Conservation (phyloP, 2,329 filamentous ascomycete species). For the Clarireedia sp. region DNA sequence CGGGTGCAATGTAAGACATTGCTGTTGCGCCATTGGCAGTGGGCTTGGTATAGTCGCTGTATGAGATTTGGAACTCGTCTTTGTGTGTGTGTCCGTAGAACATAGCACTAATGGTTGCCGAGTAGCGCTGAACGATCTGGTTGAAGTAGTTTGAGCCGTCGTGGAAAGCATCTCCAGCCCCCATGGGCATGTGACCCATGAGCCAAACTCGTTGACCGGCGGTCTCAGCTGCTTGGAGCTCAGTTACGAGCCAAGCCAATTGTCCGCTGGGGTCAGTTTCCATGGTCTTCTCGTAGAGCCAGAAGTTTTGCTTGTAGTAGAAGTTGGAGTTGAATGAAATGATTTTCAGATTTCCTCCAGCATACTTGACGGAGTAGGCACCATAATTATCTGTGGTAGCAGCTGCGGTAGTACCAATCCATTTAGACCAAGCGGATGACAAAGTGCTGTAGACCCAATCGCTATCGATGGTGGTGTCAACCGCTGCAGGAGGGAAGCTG, state of each 20-base stretch:
- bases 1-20: no score
- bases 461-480: slow-evolving; percentile 14
- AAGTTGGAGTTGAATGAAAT: slow-evolving; percentile 37
- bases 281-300: slow-evolving; percentile 32
- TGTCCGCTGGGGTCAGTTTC: slow-evolving; percentile 30
- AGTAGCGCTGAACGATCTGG: slow-evolving; percentile 23
- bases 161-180: slow-evolving; percentile 30
- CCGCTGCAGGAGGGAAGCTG: slow-evolving; percentile 25
- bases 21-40: no score
- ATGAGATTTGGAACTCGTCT: slow-evolving; percentile 18
- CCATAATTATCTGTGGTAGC: slow-evolving; percentile 28
- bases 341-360: slow-evolving; percentile 28
- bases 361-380: slow-evolving; percentile 30
- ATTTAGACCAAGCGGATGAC: slow-evolving; percentile 27
- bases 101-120: slow-evolving; percentile 26
- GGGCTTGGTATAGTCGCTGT: no score
- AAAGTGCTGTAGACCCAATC: slow-evolving; percentile 30
- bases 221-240: slow-evolving; percentile 32
- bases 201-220: slow-evolving; percentile 33
- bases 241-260: slow-evolving; percentile 32
- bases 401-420: slow-evolving; percentile 27
- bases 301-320: slow-evolving; percentile 36
- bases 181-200: slow-evolving; percentile 28
- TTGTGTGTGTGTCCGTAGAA: slow-evolving; percentile 30
- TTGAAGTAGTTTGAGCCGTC: slow-evolving; percentile 30